A percentile compares a stretch with the other conserved stretches of the same genome.
Evolutionary conservation across 148 eudicot genomes (phyloP).

Genomic region (Chenopodium suecicum): DNA sequence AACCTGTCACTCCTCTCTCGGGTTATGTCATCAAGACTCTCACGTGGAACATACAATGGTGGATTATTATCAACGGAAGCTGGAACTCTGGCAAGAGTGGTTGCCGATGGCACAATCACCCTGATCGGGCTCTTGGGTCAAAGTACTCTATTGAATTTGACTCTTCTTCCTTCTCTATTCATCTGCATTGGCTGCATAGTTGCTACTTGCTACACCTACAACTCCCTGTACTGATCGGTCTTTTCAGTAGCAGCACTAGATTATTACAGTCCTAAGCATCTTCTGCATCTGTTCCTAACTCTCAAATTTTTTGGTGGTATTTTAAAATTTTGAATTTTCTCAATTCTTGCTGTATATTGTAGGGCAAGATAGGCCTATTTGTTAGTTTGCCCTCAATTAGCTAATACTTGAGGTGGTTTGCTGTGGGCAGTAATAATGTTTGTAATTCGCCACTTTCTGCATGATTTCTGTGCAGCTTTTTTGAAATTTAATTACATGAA

Average conservation of each 20-base stretch:
- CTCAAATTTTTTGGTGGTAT: constrained; percentile 9
- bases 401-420: background rate
- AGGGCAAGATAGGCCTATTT: constrained; percentile 15
- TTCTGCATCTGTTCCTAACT: background rate
- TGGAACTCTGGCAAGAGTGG: constrained; percentile 88
- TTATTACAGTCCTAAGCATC: background rate
- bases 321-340: constrained; percentile 2
- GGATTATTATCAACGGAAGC: constrained; percentile 95
- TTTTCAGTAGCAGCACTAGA: background rate
- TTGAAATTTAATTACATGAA: background rate
- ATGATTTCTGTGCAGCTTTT: background rate
- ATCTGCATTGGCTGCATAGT: constrained; percentile 70
- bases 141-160: constrained; percentile 58
- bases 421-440: constrained; percentile 16
- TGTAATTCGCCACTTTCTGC: constrained; percentile 4
- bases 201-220: constrained; percentile 86
- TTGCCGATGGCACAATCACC: constrained; percentile 91
- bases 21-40: constrained; percentile 93
- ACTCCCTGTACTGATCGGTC: constrained; percentile 55
- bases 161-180: constrained; percentile 74
- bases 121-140: constrained; percentile 69
- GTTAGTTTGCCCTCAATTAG: constrained; percentile 3
- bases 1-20: constrained; percentile 88
- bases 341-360: constrained; percentile 29
- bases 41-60: constrained; percentile 95